A percentile compares a stretch with the other conserved stretches of the same genome.
These are phyloP conservation scores for Candida insectalens DNA, from an alignment of 805 yeast species.

Conservation along the genomic window DNA sequence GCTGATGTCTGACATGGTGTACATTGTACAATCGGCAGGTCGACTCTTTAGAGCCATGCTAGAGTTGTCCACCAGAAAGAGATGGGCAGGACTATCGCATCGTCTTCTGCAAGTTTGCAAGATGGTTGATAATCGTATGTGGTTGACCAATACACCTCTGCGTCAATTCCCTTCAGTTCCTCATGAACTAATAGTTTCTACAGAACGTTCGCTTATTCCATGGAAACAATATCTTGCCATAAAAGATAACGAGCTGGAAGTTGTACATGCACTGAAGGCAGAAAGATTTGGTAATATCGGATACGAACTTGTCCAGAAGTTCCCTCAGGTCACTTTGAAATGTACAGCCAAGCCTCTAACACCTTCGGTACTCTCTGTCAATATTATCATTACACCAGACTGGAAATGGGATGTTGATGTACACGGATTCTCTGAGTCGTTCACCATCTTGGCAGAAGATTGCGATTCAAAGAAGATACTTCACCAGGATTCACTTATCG, in stretches of 20 bases:
- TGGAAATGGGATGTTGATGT: constrained; percentile 69
- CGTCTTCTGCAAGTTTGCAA: constrained; percentile 57
- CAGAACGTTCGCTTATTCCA: constrained; percentile 76
- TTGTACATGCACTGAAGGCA: constrained; percentile 71
- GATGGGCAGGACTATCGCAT: constrained; percentile 62
- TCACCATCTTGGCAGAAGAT: constrained; percentile 70
- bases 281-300: constrained; percentile 56
- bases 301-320: constrained; percentile 51
- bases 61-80: constrained; percentile 62
- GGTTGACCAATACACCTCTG: constrained; percentile 81
- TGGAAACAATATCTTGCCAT: constrained; percentile 71
- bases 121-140: constrained; percentile 70
- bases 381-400: constrained; percentile 54
- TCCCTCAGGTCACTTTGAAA: constrained; percentile 57
- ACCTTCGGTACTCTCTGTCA: constrained; percentile 52
- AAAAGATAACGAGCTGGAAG: constrained; percentile 50
- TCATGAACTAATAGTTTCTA: constrained; percentile 52
- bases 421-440: constrained; percentile 61
- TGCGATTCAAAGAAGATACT: constrained; percentile 70
- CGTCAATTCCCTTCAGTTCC: constrained; percentile 77
- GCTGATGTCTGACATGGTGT: constrained; percentile 84
- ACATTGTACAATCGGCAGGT: constrained; percentile 88
- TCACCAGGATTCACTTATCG: constrained; percentile 42
- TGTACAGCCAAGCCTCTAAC: constrained; percentile 73
- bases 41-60: constrained; percentile 77